Conservation (phyloP, 2,329 filamentous ascomycete genomes). For the Teratosphaeria nubilosa region DNA sequence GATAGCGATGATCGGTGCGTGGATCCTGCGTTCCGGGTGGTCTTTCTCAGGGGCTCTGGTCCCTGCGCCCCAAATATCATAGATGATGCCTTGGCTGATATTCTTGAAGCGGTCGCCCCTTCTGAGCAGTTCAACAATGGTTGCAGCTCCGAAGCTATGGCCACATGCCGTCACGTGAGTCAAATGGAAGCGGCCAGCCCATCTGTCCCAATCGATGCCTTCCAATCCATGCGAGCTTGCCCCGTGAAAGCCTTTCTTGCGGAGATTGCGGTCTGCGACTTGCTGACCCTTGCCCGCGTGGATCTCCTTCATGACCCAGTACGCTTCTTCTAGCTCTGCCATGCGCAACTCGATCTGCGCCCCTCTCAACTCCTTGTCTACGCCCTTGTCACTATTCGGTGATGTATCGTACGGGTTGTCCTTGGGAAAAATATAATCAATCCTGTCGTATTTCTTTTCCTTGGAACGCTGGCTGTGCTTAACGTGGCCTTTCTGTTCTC, state of each 20-base stretch:
- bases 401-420: slow-evolving; percentile 36
- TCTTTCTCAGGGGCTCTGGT: slow-evolving; percentile 33
- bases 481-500: slow-evolving; percentile 14
- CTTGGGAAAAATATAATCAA: slow-evolving; percentile 55
- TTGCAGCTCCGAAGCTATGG: slow-evolving; percentile 59
- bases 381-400: slow-evolving; percentile 48
- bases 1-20: slow-evolving; percentile 51
- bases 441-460: slow-evolving; percentile 17
- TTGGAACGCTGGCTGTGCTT: slow-evolving; percentile 17
- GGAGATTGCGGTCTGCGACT: slow-evolving; percentile 44
- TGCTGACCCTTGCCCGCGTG: slow-evolving; percentile 44
- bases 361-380: slow-evolving; percentile 49
- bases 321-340: slow-evolving; percentile 56
- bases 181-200: slow-evolving; percentile 47
- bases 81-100: slow-evolving; percentile 54
- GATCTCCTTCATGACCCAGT: slow-evolving; percentile 46
- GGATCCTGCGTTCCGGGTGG: slow-evolving; percentile 34
- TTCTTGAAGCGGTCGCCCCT: slow-evolving; percentile 45
- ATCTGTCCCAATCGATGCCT: slow-evolving; percentile 47
- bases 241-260: slow-evolving; percentile 48
- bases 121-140: slow-evolving; percentile 50
- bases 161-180: slow-evolving; percentile 52
- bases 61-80: slow-evolving; percentile 54
- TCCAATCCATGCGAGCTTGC: slow-evolving; percentile 49
- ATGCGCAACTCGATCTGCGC: slow-evolving; percentile 55